phyloP scores from a whole-genome alignment of 306 rosid species.

The Gastrolobium bilobum region DNA sequence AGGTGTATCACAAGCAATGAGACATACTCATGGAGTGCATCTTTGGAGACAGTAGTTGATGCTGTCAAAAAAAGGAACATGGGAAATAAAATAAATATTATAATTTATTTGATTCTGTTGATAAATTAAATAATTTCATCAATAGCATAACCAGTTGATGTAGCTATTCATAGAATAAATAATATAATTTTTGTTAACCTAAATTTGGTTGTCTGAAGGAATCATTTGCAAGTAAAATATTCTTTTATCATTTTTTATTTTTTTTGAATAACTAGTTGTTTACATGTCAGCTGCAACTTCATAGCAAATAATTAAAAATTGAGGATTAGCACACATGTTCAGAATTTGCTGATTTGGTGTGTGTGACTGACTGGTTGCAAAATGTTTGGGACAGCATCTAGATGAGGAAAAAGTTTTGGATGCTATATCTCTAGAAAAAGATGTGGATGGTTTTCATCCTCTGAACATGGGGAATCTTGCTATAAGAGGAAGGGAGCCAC shows the following conservation, averaged over 20 bases:
- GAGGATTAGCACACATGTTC: conserved; percentile 49
- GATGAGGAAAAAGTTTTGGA: conserved; percentile 73
- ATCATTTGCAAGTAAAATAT: conserved; percentile 36
- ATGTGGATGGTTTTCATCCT: conserved; percentile 96
- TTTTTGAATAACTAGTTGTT: conserved; percentile 6
- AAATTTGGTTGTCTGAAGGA: conserved; percentile 18
- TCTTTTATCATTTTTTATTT: background rate
- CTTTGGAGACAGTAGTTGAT: conserved; percentile 1
- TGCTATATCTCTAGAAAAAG: conserved; percentile 74
- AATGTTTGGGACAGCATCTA: conserved; percentile 80
- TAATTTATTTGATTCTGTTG: background rate
- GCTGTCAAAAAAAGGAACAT: background rate
- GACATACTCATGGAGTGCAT: conserved; percentile 25
- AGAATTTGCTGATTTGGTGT: conserved; percentile 53
- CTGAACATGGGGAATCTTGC: conserved; percentile 86
- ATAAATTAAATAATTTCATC: background rate
- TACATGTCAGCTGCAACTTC: conserved; percentile 20
- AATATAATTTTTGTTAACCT: background rate
- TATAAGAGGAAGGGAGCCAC: conserved; percentile 86
- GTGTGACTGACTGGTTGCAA: conserved; percentile 58
- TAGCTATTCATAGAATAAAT: background rate
- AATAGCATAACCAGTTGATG: conserved; percentile 6
- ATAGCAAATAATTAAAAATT: conserved; percentile 43
- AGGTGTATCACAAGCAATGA: conserved; percentile 1
- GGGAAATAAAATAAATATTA: background rate